Evolutionary conservation across 164 flowering plant genomes (phyloP).

Genomic region (Stephania yunnanensis): DNA sequence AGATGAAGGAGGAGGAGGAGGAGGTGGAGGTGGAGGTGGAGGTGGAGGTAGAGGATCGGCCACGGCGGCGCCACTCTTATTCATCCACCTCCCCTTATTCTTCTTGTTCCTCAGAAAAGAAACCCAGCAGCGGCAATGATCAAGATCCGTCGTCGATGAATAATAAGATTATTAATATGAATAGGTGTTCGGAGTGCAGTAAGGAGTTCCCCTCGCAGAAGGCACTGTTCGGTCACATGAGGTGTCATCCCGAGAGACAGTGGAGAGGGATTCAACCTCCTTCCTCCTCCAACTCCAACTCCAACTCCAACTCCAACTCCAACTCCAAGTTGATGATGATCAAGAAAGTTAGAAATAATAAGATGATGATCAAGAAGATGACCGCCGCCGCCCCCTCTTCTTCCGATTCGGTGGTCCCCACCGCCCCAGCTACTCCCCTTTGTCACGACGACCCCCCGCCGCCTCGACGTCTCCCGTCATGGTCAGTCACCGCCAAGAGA

Average conservation of each 20-base stretch:
- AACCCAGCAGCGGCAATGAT: background rate
- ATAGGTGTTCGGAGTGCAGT: slow-evolving; percentile 32
- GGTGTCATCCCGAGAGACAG: slow-evolving; percentile 57
- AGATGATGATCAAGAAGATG: no score
- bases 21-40: background rate
- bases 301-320: background rate
- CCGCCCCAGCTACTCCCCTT: background rate
- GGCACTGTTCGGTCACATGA: slow-evolving; percentile 71
- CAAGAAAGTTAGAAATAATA: no score
- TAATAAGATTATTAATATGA: no score
- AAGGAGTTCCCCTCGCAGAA: slow-evolving; percentile 50
- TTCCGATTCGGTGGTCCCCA: background rate
- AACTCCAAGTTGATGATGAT: no score
- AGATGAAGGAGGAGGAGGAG: background rate
- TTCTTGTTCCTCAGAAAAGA: background rate
- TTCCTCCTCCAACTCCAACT: background rate
- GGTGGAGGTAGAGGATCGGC: background rate
- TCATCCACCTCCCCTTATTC: background rate
- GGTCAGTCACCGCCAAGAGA: slow-evolving; percentile 39
- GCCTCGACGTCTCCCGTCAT: slow-evolving; percentile 6
- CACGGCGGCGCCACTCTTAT: no score
- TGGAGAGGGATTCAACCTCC: slow-evolving; percentile 65
- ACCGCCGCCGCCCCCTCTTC: slow-evolving; percentile 13
- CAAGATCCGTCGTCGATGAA: no score
- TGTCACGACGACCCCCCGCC: background rate